phyloP scores from a whole-genome alignment of 176 grass and related monocot genomes.

The sorghum (Sorghum bicolor) region Sorghum_bicolor_NCBIv3 NC_012877.2:280501-281000 shows the following conservation, averaged over 20 bases:
- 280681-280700: not conserved
- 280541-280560: not conserved
- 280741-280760: slow-evolving; percentile 13
- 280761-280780: not conserved
- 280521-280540: not conserved
- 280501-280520: not conserved
- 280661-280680: not conserved
- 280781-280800: not conserved
- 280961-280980: not conserved
- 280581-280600: not conserved
- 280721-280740: not conserved
- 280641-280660: not conserved
- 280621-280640: too few relatives aligned
- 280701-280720: not conserved
- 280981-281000: too few relatives aligned
- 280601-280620: too few relatives aligned
- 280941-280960: slow-evolving; percentile 71
- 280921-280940: slow-evolving; percentile 72
- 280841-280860: slow-evolving; percentile 78
- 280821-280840: slow-evolving; percentile 81
- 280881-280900: slow-evolving; percentile 69
- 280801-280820: slow-evolving; percentile 63
- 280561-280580: not conserved
- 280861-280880: slow-evolving; percentile 54
- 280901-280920: slow-evolving; percentile 70